Base-by-base conservation (phyloP, 2,329 filamentous ascomycete species). In the Fonsecaea nubica region DNA sequence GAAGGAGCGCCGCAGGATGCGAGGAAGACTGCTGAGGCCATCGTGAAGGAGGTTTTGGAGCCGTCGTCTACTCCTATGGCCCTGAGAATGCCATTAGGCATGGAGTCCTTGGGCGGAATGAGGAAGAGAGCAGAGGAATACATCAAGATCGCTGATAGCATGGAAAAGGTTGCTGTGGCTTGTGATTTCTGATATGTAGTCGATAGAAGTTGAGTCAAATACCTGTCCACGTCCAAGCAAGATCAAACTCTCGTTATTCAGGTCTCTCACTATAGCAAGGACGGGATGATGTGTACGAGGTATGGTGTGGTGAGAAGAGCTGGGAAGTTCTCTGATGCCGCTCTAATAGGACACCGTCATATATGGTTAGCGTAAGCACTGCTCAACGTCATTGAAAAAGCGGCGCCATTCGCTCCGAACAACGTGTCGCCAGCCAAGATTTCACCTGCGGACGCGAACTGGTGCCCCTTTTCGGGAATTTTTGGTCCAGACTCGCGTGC, bases 11-110 rank as follows among this genome's bases (percentile, higher is more conserved):
- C 76, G 6, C 71, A 71, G 62, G 76, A 80, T 73, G 77, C 73
- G 36, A 75, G 74, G 8, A 81, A 77, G 71, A 71, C 71, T 1
- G 75, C 75, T 1, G 73, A 75, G 57, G 72, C 73, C 13, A 79
- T 81, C 53, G 76, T 78, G 56, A 75, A 79, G 65, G 76, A 75
- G 30, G 74, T 78, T 0, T 74, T 73, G 13, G 75, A 76, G 3
- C 71, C 72, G 50, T 74, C 4, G 42, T 69, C 42, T 75, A 72
- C 69, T 75, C 76, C 1, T 2, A 76, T 75, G 61, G 70, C 79
- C 8, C 57, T 75, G 58, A 65, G 79, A 30, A 66, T 81, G 36
- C 76, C 76, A 5, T 63, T 81, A 32, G 80, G 80, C 0, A 73
- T 71, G 25, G 80, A 81, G 59, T 75, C 74, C 33, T 65, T 76